Base-by-base conservation (phyloP, 192 early-diverging fungal species). In the Gonapodya prolifera region DNA sequence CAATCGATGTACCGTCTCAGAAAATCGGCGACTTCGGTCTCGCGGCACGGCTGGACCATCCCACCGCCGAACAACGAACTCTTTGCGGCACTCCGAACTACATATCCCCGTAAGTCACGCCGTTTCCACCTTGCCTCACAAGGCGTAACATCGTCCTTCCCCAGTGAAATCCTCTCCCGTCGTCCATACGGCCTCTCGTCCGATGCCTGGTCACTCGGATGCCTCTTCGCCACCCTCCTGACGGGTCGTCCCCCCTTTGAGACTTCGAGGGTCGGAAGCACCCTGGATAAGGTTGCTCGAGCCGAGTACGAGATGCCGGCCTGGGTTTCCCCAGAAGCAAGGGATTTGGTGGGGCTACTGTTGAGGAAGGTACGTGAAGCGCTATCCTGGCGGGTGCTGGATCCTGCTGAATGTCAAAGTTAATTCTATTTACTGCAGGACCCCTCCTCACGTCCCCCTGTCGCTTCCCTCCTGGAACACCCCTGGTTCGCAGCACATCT, bases 11-110 rank as follows among this genome's bases (percentile, higher is more conserved):
- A 1, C 30, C 0, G 23, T 23, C 16, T 77, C 73, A 78, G 71
- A 90, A 90, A 82, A 85, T 94, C 34, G 90, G 86, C n/a, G 92
- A 94, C 80, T 94, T 94, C 82, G 92, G 92, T 1, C 79, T 93
- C 45, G 92, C 92, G 0, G 84, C 81, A 33, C 87, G 88, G 70
- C 71, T 86, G 18, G 81, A 78, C 34, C 81, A 76, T n/a, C 78
- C 77, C 0, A 80, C 85, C 34, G 82, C 77, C 0, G 92, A 94
- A 80, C 90, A 92, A 45, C 86, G 88, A 75, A 92, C 91, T 0
- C 83, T 92, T 85, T 93, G 92, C 76, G 92, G 92, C 30, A 93
- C 92, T 0, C 91, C 91, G 18, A 92, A 90, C 77, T 93, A 93
- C 80, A 92, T 93, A 13, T 88, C 90, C 33, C 91, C 92, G 86